Evolutionary conservation across 805 yeast species (phyloP).

Genomic region (Cyberlindnera samutprakarnensis): DNA sequence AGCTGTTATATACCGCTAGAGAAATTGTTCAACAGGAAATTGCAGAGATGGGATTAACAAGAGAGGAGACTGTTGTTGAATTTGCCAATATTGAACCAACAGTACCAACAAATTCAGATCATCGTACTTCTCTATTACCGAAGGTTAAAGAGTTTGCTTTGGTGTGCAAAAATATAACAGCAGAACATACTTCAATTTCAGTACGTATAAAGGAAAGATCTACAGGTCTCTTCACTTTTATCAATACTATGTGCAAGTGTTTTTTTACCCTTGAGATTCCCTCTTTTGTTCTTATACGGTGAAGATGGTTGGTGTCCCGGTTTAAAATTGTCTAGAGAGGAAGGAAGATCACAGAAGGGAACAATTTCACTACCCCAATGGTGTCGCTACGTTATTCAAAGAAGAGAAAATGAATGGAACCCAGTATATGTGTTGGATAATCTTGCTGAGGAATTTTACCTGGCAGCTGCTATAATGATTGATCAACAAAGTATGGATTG

Average conservation of each 20-base stretch:
- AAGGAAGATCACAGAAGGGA: not conserved
- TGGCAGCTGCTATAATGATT: not conserved
- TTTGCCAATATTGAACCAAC: not conserved
- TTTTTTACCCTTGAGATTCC: conserved; percentile 1
- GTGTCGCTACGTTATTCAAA: not conserved
- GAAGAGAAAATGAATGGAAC: not conserved
- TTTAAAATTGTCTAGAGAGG: not conserved
- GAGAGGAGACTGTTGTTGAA: not conserved
- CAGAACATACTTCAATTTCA: not conserved
- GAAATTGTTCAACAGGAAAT: not conserved
- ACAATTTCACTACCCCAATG: not conserved
- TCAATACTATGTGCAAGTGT: not conserved
- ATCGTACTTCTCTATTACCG: not conserved
- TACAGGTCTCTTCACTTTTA: not conserved
- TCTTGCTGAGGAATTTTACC: not conserved
- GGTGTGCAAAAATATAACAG: not conserved
- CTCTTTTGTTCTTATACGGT: not conserved
- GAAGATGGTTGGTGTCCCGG: not conserved
- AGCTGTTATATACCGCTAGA: not conserved
- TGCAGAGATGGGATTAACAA: not conserved
- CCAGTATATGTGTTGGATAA: not conserved
- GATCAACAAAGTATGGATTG: not conserved
- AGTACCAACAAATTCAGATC: not conserved
- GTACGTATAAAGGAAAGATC: not conserved
- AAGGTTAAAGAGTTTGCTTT: conserved; percentile 1